Evolutionary conservation across 2,329 filamentous ascomycete genomes (phyloP).

Genomic region (Cercospora sp.): DNA sequence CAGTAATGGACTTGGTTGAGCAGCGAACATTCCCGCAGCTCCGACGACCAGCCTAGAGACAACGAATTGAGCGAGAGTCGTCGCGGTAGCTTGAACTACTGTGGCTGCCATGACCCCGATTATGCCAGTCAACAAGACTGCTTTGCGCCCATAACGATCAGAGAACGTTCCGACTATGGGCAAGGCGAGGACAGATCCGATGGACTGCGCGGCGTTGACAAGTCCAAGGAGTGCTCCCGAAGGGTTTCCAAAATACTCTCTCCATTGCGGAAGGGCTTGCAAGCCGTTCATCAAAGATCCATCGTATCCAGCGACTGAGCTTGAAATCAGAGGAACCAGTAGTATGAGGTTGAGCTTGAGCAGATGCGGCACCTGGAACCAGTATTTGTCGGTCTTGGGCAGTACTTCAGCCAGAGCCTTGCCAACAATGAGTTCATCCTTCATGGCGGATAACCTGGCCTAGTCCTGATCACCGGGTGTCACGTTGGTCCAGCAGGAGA

Average conservation of each 20-base stretch:
- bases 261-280: conserved; percentile 44
- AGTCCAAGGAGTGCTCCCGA: conserved; percentile 41
- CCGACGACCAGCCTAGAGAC: conserved; percentile 26
- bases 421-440: conserved; percentile 37
- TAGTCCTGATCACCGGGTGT: too few species aligned
- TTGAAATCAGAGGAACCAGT: conserved; percentile 47
- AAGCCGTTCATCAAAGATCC: conserved; percentile 49
- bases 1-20: conserved; percentile 27
- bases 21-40: conserved; percentile 28
- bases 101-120: conserved; percentile 37
- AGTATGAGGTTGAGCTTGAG: conserved; percentile 49
- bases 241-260: conserved; percentile 45
- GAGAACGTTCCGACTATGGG: conserved; percentile 43
- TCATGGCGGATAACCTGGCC: conserved; percentile 18
- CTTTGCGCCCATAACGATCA: conserved; percentile 46
- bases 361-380: conserved; percentile 48
- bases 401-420: conserved; percentile 41
- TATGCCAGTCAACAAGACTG: conserved; percentile 39
- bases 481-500: background rate
- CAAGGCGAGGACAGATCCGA: conserved; percentile 44
- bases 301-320: conserved; percentile 49
- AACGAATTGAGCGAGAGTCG: conserved; percentile 27
- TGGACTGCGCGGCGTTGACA: conserved; percentile 43
- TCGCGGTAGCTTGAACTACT: conserved; percentile 39
- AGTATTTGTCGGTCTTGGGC: conserved; percentile 44